Evolutionary conservation across 2,329 filamentous ascomycete species (phyloP), one percentile per base, ranked within the genome.

Genomic region (Fusarium incarnatum): DNA sequence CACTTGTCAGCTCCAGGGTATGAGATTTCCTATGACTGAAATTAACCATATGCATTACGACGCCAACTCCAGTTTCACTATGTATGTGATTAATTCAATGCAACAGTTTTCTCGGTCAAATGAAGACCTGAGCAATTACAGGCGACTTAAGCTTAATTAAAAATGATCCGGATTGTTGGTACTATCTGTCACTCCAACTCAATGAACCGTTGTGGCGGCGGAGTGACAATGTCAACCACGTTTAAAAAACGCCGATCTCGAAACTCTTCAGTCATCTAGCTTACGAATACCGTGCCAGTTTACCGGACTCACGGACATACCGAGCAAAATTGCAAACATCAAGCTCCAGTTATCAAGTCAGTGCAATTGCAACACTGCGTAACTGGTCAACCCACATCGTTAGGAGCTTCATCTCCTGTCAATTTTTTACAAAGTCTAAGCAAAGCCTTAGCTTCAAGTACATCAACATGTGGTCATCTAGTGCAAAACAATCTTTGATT

Each of bases 391-490:
- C 6, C 22, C 22, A 11, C 47, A 23, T 50, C 15, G 5, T 16
- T 13, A 16, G 25, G 42, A 37, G 16, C 6, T 37, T 40, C 10
- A n/a, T 11, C 15, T 23, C 20, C 9, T 18, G 59, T 23, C 8
- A 20, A 8, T 22, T 13, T 37, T 47, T 50, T 41, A 9, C 25
- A 64, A 58, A 58, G 4, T 41, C 22, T 22, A 20, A 41, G 23
- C 18, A 28, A 10, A 9, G 20, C 18, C 22, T 10, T 41, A 54
- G 32, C 9, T 27, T 12, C 6, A 16, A 1, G 16, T 22, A 53
- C 20, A n/a, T 25, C 41, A 7, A 16, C 7, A 65, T 65, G 47
- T 60, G 60, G 63, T 66, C 63, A 65, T 47, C 9, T 25, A 13
- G 47, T 42, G 10, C 25, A 32, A 32, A 34, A 45, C 27, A 16